phyloP scores from a whole-genome alignment of 345 rosid species.

The Brassica rapa region DNA sequence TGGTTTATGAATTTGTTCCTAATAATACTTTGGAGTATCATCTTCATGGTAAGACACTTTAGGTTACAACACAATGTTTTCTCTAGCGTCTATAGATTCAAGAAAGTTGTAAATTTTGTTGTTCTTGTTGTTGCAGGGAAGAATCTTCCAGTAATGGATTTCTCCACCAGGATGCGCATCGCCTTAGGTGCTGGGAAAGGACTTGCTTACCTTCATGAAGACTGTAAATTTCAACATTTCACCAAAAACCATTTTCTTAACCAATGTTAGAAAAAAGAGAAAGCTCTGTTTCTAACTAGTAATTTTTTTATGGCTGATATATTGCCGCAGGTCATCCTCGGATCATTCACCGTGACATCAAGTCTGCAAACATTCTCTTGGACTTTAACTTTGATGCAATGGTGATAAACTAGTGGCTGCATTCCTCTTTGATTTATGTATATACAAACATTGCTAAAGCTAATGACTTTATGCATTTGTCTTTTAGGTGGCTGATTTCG shows the following conservation, averaged over 20 bases:
- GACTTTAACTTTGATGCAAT: conserved; percentile 86
- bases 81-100: background rate
- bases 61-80: background rate
- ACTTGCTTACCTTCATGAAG: conserved; percentile 97
- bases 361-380: conserved; percentile 83
- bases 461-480: conserved; percentile 5
- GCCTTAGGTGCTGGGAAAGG: conserved; percentile 93
- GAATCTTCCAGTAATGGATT: conserved; percentile 77
- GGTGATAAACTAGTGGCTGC: conserved; percentile 43
- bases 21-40: conserved; percentile 83
- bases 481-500: conserved; percentile 90
- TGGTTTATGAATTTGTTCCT: conserved; percentile 91
- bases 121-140: conserved; percentile 51
- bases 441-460: background rate
- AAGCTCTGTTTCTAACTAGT: conserved; percentile 19
- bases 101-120: background rate
- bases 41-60: conserved; percentile 57
- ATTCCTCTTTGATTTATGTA: background rate
- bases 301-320: conserved; percentile 6
- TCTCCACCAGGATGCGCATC: conserved; percentile 65
- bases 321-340: conserved; percentile 76
- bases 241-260: conserved; percentile 1
- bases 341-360: conserved; percentile 91
- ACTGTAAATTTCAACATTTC: conserved; percentile 57
- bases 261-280: background rate